A percentile compares a stretch with the other conserved stretches of the same genome.
Evolutionary conservation across 2,329 filamentous ascomycete species (phyloP).

Genomic region (Sclerotinia spermophila): DNA sequence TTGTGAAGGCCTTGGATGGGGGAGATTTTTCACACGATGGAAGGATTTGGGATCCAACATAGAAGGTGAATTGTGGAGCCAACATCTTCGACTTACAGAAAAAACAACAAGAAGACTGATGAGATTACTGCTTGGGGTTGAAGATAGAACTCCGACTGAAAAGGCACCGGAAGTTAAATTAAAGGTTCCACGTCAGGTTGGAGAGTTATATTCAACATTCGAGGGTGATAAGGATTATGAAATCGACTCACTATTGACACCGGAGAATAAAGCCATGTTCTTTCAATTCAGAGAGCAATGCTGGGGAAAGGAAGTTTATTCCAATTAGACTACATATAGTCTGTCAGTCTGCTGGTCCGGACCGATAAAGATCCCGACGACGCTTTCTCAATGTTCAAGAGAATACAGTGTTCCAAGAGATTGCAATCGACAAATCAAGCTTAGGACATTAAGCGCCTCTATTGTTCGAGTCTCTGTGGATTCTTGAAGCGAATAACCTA

Average conservation of each 20-base stretch:
- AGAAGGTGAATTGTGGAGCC: background rate
- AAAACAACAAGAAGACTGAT: background rate
- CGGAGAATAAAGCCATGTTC: background rate
- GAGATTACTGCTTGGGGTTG: background rate
- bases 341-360: too few relatives aligned
- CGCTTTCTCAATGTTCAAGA: too few relatives aligned
- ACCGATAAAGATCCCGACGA: too few relatives aligned
- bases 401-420: too few relatives aligned
- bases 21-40: background rate
- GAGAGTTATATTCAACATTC: background rate
- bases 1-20: background rate
- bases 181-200: background rate
- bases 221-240: background rate
- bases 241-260: background rate
- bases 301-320: background rate
- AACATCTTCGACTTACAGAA: background rate
- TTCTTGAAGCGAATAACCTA: background rate
- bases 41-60: background rate
- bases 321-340: background rate
- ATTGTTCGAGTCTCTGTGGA: too few relatives aligned
- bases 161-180: background rate
- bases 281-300: background rate
- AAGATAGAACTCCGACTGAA: background rate
- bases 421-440: too few relatives aligned
- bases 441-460: too few relatives aligned